Evolutionary conservation across 2,329 filamentous ascomycete species (phyloP), one percentile per base, ranked within the genome.

Genomic region (Penicillium sp.): DNA sequence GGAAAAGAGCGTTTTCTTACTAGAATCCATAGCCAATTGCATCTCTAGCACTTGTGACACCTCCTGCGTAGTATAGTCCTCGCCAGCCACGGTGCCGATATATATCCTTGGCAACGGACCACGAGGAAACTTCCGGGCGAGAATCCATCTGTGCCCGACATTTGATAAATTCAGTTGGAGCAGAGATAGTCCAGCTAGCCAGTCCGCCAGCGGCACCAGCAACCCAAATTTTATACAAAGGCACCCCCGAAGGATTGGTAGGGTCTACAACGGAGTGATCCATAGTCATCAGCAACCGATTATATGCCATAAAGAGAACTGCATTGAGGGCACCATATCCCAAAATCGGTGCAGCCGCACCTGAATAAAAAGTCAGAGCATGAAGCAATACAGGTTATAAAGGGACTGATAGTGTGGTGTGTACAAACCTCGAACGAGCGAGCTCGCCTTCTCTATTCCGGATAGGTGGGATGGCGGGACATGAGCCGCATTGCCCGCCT

Each of bases 21-120:
- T 97, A 98, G 74, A 97, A 97, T 0, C 93, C 93, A 75, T 97
- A 98, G n/a, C 93, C 93, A 54, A 97, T 84, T 56, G 89, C 88
- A 75, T 98, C 93, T 49, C 93, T 83, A 41, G 93, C 71, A 52
- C 89, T 90, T 0, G 93, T 98, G 16, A 97, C 86, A 0, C 78
- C 80, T 21, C 93, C 93, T 21, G 92, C 93, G 60, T 87, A 83
- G 70, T 96, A 97, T 22, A 97, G 75, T 0, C 92, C 93, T 39
- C 82, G 80, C 3, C 91, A 55, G 0, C 88, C 80, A 4, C 88
- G 85, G 1, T 72, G 76, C 35, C 74, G 79, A 67, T 86, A 78
- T 26, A 91, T 84, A 22, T 85, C 79, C 52, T 81, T 84, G 2
- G 86, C 81, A 53, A 95, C 86, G 4, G 72, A 73, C 84, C 83